Conservation (phyloP, 306 rosid species). For the Vigna trinervia region DNA sequence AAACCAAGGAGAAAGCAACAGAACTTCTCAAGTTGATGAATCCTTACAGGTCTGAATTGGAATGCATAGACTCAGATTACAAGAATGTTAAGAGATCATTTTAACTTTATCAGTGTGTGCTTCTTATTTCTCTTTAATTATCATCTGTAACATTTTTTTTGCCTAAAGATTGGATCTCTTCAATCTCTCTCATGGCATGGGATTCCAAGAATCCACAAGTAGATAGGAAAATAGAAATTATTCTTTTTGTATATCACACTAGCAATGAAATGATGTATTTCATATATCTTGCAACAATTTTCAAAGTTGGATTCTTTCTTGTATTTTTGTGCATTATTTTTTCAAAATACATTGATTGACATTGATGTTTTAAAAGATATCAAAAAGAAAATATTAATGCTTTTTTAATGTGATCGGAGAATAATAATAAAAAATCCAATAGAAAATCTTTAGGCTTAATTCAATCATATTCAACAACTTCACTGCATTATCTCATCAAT, state of each 20-base stretch:
- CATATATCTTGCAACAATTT: too few relatives aligned
- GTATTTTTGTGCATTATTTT: too few relatives aligned
- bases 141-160: conserved; percentile 19
- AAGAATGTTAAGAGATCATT: conserved; percentile 70
- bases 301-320: too few relatives aligned
- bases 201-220: conserved; percentile 36
- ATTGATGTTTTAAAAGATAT: too few relatives aligned
- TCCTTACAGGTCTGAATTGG: conserved; percentile 70
- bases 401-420: too few relatives aligned
- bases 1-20: conserved; percentile 65
- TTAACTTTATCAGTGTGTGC: conserved; percentile 24
- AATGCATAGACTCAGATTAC: conserved; percentile 80
- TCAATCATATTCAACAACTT: too few relatives aligned
- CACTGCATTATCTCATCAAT: too few relatives aligned
- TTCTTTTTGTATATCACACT: conserved; percentile 45
- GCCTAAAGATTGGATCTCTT: conserved; percentile 5
- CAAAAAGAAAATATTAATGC: too few relatives aligned
- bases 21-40: conserved; percentile 74
- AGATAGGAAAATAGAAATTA: conserved; percentile 15
- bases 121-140: neutral
- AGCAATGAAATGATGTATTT: conserved; percentile 18
- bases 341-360: too few relatives aligned
- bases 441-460: neutral
- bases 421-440: too few relatives aligned
- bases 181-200: conserved; percentile 19